phyloP scores from a whole-genome alignment of 1,284 basidiomycete species.

The Ustilago tritici region DNA sequence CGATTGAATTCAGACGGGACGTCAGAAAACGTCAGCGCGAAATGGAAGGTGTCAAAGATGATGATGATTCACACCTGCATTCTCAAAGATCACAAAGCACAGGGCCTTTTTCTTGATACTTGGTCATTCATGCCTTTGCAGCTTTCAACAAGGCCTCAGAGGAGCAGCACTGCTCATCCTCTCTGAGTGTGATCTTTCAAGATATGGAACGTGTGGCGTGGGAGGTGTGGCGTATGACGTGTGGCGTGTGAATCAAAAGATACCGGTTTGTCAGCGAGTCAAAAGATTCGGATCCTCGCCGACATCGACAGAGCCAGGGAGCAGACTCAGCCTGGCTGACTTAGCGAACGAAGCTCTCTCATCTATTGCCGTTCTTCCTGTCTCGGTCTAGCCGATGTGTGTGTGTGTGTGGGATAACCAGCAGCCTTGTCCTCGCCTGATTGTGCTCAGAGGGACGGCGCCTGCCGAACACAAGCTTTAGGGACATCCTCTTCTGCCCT shows the following conservation, averaged over 20 bases:
- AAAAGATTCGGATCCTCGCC: not conserved
- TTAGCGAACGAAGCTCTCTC: not conserved
- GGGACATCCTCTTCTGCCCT: not conserved
- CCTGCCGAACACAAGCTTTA: not conserved
- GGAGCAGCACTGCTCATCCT: not conserved
- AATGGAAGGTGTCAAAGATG: constrained; percentile 12
- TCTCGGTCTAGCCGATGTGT: constrained; percentile 7
- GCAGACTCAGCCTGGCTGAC: not conserved
- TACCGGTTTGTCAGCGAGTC: constrained; percentile 14
- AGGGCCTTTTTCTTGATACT: too few relatives aligned
- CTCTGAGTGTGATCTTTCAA: not conserved
- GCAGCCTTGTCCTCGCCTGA: not conserved
- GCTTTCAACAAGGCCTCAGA: not conserved
- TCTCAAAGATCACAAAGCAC: constrained; percentile 7
- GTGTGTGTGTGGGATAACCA: not conserved
- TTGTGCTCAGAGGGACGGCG: not conserved
- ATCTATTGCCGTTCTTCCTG: not conserved
- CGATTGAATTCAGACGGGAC: too few relatives aligned
- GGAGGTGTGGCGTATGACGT: not conserved
- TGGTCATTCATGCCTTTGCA: not conserved
- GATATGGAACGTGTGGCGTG: constrained; percentile 2
- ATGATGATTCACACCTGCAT: constrained; percentile 23
- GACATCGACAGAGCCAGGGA: not conserved
- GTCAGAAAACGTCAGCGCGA: not conserved
- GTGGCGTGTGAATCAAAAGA: constrained; percentile 16